Base-by-base conservation (phyloP, 2,329 filamentous ascomycete genomes). In the Polytolypa hystricis region DNA sequence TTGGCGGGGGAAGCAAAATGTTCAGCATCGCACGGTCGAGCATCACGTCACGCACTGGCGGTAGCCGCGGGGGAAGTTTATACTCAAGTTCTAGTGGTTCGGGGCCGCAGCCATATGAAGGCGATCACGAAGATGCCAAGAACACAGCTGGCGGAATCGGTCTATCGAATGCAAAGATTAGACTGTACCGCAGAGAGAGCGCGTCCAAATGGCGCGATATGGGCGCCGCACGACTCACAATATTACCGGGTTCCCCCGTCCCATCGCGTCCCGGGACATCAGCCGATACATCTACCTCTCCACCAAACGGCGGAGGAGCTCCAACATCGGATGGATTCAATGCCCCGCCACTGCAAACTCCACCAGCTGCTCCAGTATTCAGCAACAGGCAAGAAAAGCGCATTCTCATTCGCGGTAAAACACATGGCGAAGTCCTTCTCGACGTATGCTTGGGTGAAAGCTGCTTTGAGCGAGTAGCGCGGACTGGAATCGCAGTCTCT, bases 181-280 rank as follows among this genome's bases (percentile, higher is more conserved):
- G 86, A 23, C 73, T 96, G 9, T 94, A 96, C 56, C 69, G 84
- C 33, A 78, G 89, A 33, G 80, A 86, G 41, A 67, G 66, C 7
- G 68, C 75, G 9, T 77, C 77, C 33, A 89, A 89, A 55, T 98
- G 91, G 91, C 79, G 85, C 42, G 87, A 96, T 55, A 78, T 87
- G 65, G 89, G 91, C 45, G 79, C 84, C 48, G 93, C 86, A 42
- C 71, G 77, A 25, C 65, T 98, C 41, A 84, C 82, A 11, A 85
- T 98, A 50, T 77, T 86, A 55, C 74, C 79, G 69, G 35, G 73
- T 62, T 23, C 57, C 2, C 47, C 55, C 2, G 51, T 51, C 8
- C 32, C 54, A 21, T 53, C 56, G 12, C 51, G 47, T 7, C 53
- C 57, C 1, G 49, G 52, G 7, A 57, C 55, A 10, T 49, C 57